phyloP scores from a whole-genome alignment of 306 rosid species.

The Cicer yamashitae region DNA sequence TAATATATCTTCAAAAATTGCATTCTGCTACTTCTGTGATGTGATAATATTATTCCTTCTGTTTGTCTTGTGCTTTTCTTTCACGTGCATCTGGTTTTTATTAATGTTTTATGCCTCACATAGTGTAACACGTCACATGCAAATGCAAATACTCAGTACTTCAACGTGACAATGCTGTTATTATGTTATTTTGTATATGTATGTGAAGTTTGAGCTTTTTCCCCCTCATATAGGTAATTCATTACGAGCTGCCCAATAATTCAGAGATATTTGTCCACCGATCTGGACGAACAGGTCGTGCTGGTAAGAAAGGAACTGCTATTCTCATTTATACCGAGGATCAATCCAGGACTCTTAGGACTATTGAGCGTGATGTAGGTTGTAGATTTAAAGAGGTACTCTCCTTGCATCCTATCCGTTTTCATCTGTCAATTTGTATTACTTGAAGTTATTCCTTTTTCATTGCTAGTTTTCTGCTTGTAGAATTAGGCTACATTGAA shows the following conservation, averaged over 20 bases:
- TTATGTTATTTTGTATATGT: conserved; percentile 11
- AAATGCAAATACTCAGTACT: background rate
- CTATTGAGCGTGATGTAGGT: conserved; percentile 91
- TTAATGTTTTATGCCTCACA: background rate
- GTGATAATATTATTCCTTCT: conserved; percentile 13
- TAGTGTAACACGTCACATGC: background rate
- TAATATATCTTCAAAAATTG: conserved; percentile 25
- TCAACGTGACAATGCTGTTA: conserved; percentile 3
- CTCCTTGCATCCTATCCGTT: conserved; percentile 25
- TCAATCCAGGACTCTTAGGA: conserved; percentile 69
- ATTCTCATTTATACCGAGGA: conserved; percentile 73
- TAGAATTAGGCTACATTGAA: conserved; percentile 27
- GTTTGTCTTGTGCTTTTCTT: background rate
- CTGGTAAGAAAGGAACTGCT: conserved; percentile 95
- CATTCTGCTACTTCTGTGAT: background rate
- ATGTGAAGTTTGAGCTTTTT: conserved; percentile 15
- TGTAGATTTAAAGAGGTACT: conserved; percentile 83
- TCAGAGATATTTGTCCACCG: conserved; percentile 99
- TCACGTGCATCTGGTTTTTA: conserved; percentile 19
- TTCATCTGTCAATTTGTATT: conserved; percentile 12
- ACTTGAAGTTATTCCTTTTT: conserved; percentile 26
- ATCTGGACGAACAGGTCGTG: conserved; percentile 98
- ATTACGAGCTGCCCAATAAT: conserved; percentile 89
- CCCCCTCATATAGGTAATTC: conserved; percentile 66
- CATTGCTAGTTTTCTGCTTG: conserved; percentile 17